A percentile compares a stretch with the other conserved stretches of the same genome.
Evolutionary conservation across 345 rosid genomes (phyloP).

Genomic region (Moricandia moricandioides): DNA sequence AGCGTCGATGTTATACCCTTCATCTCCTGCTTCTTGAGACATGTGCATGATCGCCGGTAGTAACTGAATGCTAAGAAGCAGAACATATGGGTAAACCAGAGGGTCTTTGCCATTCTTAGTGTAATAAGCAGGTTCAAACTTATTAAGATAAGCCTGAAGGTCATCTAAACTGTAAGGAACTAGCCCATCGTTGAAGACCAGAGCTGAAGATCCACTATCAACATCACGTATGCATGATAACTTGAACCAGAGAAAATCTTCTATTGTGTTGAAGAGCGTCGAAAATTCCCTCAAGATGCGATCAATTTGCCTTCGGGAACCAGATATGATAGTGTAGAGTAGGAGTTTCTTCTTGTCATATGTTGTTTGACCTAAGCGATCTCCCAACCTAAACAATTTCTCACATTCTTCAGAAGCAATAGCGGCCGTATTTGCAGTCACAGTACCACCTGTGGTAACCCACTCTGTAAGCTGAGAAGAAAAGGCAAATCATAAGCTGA

Average conservation of each 20-base stretch:
- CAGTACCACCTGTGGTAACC: conserved; percentile 81
- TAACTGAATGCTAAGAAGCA: conserved; percentile 87
- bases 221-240: conserved; percentile 69
- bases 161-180: conserved; percentile 82
- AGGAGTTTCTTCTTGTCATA: conserved; percentile 92
- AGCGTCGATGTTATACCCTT: conserved; percentile 78
- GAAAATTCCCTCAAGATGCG: conserved; percentile 81
- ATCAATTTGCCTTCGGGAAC: conserved; percentile 89
- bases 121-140: conserved; percentile 89
- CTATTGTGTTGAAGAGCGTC: conserved; percentile 82
- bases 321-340: conserved; percentile 85
- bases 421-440: conserved; percentile 67
- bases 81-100: conserved; percentile 84
- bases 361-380: conserved; percentile 82
- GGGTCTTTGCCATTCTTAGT: conserved; percentile 97
- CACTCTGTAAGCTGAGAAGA: conserved; percentile 81
- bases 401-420: conserved; percentile 98
- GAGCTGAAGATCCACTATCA: conserved; percentile 56
- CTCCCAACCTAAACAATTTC: conserved; percentile 84
- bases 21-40: conserved; percentile 80
- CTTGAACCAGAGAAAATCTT: conserved; percentile 96
- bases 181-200: conserved; percentile 65
- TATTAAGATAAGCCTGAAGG: conserved; percentile 90
- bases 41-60: conserved; percentile 70
- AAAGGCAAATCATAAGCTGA: conserved; percentile 25